phyloP scores from a whole-genome alignment of 371 early-diverging fungal genomes.

The Apophysomyces trapeziformis region DNA sequence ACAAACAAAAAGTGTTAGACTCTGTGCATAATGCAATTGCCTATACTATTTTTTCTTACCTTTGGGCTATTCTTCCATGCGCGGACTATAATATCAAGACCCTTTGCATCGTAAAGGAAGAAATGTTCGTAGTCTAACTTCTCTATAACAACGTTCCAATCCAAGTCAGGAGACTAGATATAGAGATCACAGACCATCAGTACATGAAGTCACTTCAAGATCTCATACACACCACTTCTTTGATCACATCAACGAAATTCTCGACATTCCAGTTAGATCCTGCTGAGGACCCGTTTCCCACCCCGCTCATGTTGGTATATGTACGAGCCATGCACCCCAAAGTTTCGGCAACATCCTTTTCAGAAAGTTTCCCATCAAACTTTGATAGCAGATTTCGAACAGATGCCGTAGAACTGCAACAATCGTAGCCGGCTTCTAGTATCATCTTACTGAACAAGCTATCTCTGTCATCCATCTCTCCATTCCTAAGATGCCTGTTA shows the following conservation, averaged over 20 bases:
- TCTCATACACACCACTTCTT: slow-evolving; percentile 54
- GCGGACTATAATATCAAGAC: slow-evolving; percentile 66
- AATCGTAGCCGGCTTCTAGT: slow-evolving; percentile 62
- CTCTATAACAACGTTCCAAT: slow-evolving; percentile 71
- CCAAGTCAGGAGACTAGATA: slow-evolving; percentile 55
- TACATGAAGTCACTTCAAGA: not conserved
- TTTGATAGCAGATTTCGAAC: slow-evolving; percentile 49
- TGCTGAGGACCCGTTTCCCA: slow-evolving; percentile 36
- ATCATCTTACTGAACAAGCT: slow-evolving; percentile 54
- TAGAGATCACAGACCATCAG: slow-evolving; percentile 1
- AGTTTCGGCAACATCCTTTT: slow-evolving; percentile 72
- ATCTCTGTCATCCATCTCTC: slow-evolving; percentile 32
- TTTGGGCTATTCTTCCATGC: slow-evolving; percentile 67
- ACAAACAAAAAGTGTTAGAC: not conserved
- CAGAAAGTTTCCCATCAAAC: slow-evolving; percentile 32
- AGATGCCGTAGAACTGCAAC: slow-evolving; percentile 52
- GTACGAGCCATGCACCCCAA: slow-evolving; percentile 76
- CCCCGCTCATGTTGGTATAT: slow-evolving; percentile 57
- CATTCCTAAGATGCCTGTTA: slow-evolving; percentile 3
- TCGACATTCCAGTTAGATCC: slow-evolving; percentile 71
- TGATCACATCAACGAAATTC: slow-evolving; percentile 60
- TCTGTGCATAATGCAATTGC: not conserved
- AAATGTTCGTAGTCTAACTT: slow-evolving; percentile 76
- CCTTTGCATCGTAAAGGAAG: slow-evolving; percentile 63
- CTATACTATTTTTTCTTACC: slow-evolving; percentile 37